phyloP scores from a whole-genome alignment of 2,329 filamentous ascomycete genomes.

The Cadophora malorum region DNA sequence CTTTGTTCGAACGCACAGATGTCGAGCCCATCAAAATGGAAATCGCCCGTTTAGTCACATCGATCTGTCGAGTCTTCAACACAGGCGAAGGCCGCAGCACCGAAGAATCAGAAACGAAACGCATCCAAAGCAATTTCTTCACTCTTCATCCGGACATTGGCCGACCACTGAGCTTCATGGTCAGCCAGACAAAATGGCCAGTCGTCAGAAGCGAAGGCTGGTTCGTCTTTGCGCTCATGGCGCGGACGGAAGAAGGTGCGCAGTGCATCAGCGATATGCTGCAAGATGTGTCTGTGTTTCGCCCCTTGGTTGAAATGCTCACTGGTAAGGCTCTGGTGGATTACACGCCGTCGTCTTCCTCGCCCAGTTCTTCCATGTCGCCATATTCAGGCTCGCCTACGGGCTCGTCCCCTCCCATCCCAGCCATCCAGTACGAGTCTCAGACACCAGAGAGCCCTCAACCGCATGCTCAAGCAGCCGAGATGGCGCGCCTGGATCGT shows the following conservation, averaged over 20 bases:
- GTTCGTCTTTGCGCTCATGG: slow-evolving; percentile 68
- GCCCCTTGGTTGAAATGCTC: slow-evolving; percentile 55
- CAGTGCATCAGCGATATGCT: slow-evolving; percentile 53
- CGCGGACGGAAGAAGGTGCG: slow-evolving; percentile 57
- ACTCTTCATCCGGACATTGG: slow-evolving; percentile 43
- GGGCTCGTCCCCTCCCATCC: neutral
- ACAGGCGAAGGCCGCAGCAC: slow-evolving; percentile 44
- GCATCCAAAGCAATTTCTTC: slow-evolving; percentile 40
- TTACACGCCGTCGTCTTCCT: slow-evolving; percentile 20
- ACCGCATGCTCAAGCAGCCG: slow-evolving; percentile 45
- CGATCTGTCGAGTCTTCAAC: slow-evolving; percentile 62
- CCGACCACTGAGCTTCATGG: slow-evolving; percentile 55
- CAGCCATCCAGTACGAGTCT: slow-evolving; percentile 21
- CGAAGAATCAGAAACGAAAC: slow-evolving; percentile 46
- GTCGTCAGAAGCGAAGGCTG: slow-evolving; percentile 65
- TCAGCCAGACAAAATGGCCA: slow-evolving; percentile 64
- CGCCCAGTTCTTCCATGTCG: slow-evolving; percentile 15
- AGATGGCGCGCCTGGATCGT: slow-evolving; percentile 59
- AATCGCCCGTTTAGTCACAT: slow-evolving; percentile 59
- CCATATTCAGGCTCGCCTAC: slow-evolving; percentile 2
- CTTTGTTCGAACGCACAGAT: slow-evolving; percentile 53
- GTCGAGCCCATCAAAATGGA: slow-evolving; percentile 65
- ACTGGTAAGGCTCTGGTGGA: slow-evolving; percentile 50
- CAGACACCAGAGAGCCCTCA: slow-evolving; percentile 31
- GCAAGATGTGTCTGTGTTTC: slow-evolving; percentile 51